Conservation (phyloP, 768 basidiomycete genomes). For the Mrakia blollopis region DNA sequence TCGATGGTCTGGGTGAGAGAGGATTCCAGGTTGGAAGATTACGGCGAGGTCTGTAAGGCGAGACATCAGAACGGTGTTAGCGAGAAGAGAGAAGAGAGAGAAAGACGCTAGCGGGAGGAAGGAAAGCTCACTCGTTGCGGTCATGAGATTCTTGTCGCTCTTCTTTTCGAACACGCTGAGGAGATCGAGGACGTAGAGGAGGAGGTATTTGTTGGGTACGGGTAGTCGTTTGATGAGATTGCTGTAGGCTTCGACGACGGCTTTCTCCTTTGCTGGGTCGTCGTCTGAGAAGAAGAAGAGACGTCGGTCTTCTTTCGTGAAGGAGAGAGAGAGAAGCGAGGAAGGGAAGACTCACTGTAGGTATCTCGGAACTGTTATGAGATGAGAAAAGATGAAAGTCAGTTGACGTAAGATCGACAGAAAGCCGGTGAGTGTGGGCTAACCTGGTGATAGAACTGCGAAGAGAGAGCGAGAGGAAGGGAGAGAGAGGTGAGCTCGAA, state of each 20-base stretch:
- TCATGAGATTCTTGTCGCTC: conserved; percentile 91
- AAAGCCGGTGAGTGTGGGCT: neutral
- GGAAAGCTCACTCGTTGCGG: conserved; percentile 68
- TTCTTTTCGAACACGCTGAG: conserved; percentile 91
- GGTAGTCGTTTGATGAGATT: conserved; percentile 78
- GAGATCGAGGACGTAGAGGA: conserved; percentile 92
- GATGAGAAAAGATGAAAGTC: neutral
- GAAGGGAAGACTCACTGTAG: neutral
- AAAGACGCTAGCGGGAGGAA: neutral
- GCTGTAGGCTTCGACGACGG: conserved; percentile 74
- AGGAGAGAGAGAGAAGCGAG: neutral
- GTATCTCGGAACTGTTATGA: neutral
- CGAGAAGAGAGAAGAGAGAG: conserved; percentile 17
- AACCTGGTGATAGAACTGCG: conserved; percentile 21
- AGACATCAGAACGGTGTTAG: neutral
- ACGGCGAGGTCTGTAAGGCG: conserved; percentile 73
- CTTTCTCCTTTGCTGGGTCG: conserved; percentile 62
- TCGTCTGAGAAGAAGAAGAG: conserved; percentile 51
- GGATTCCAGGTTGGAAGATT: conserved; percentile 91
- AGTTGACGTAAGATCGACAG: neutral
- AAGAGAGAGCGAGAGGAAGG: neutral
- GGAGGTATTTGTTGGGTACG: conserved; percentile 85
- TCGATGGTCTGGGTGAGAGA: conserved; percentile 82
- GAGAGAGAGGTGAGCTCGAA: too few relatives aligned
- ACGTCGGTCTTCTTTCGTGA: neutral